Conservation (phyloP, 257 asterid species). For the Pogostemon cablin region DNA sequence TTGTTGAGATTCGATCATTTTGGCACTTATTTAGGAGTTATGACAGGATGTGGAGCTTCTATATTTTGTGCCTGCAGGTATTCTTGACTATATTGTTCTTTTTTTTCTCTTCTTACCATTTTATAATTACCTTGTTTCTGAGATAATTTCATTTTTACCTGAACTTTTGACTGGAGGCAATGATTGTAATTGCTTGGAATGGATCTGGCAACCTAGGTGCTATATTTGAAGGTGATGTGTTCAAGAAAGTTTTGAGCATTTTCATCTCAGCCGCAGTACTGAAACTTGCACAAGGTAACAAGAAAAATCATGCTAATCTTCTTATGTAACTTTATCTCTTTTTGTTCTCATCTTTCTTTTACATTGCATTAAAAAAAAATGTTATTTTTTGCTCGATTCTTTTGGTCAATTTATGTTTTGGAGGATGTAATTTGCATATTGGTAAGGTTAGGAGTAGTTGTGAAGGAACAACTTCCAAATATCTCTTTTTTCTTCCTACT, state of each 20-base stretch:
- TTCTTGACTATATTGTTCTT: conserved; percentile 24
- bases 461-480: conserved; percentile 8
- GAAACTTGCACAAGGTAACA: conserved; percentile 77
- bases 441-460: background rate
- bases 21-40: conserved; percentile 89
- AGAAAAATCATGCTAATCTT: conserved; percentile 29
- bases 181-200: conserved; percentile 93
- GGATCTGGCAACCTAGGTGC: conserved; percentile 67
- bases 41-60: conserved; percentile 98
- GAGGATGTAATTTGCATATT: background rate
- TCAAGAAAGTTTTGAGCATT: conserved; percentile 86
- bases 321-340: conserved; percentile 10
- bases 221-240: conserved; percentile 64
- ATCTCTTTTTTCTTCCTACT: background rate
- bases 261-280: conserved; percentile 92
- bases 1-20: conserved; percentile 89
- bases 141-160: conserved; percentile 28
- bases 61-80: conserved; percentile 86
- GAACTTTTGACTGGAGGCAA: conserved; percentile 57
- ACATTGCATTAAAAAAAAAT: conserved; percentile 1
- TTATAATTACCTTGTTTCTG: conserved; percentile 24
- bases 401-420: conserved; percentile 5
- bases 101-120: conserved; percentile 20
- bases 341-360: conserved; percentile 8
- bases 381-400: conserved; percentile 2